Percentiles rank a stretch among this genome's conserved stretches.
Conservation (phyloP, 1,139 yeast species). For the Chernovozyma aurita region DNA sequence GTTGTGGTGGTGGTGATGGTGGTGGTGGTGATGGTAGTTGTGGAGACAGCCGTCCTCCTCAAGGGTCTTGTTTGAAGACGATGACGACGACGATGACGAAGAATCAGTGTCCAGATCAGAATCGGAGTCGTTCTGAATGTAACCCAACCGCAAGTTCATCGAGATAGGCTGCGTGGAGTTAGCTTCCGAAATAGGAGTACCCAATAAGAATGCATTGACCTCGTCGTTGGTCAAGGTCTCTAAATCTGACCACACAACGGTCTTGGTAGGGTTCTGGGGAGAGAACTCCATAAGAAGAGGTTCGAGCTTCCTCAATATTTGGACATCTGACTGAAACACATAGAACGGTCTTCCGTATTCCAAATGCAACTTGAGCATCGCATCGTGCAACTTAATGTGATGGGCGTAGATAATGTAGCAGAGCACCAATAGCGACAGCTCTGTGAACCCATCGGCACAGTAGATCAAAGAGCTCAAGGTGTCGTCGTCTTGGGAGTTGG, state of each 20-base stretch:
- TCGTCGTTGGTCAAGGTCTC: constrained; percentile 29
- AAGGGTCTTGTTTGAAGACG: not conserved
- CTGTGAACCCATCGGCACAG: constrained; percentile 92
- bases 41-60: not conserved
- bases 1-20: not conserved
- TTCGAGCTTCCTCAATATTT: constrained; percentile 60
- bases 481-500: constrained; percentile 19
- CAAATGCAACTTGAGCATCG: constrained; percentile 55
- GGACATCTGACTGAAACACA: constrained; percentile 72
- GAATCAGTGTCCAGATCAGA: constrained; percentile 11
- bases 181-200: too few species aligned
- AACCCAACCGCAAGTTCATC: constrained; percentile 19
- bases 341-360: constrained; percentile 75
- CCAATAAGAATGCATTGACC: constrained; percentile 31
- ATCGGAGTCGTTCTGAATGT: constrained; percentile 16
- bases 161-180: constrained; percentile 7
- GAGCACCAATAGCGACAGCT: constrained; percentile 69
- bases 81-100: not conserved
- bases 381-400: constrained; percentile 49
- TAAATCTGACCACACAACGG: constrained; percentile 17
- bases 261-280: constrained; percentile 29
- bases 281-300: constrained; percentile 52
- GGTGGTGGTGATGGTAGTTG: not conserved
- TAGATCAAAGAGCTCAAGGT: constrained; percentile 46
- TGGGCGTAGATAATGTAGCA: constrained; percentile 68